Percentiles rank a stretch among this genome's conserved stretches.
These are phyloP conservation scores for Zopfochytrium polystomum DNA, from an alignment of 371 early-diverging fungal genomes.

Conservation along the genomic window DNA sequence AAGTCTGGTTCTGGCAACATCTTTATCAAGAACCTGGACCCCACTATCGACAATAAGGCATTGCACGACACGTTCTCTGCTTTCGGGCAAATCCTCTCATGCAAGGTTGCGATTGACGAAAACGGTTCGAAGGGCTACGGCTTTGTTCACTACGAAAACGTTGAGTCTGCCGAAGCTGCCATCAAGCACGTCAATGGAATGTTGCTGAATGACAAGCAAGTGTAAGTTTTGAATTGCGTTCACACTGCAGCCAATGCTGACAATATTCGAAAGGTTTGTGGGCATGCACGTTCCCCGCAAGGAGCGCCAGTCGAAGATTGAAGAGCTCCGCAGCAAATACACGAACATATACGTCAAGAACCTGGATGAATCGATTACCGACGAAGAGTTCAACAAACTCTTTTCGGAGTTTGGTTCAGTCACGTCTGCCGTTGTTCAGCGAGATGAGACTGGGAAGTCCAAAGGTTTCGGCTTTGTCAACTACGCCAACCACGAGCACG, in stretches of 20 bases:
- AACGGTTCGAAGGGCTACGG: slow-evolving; percentile 96
- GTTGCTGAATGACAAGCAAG: slow-evolving; percentile 96
- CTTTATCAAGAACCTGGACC: slow-evolving; percentile 99
- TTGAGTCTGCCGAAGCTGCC: slow-evolving; percentile 92
- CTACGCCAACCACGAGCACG: slow-evolving; percentile 90
- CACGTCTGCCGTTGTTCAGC: slow-evolving; percentile 75
- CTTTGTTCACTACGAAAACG: slow-evolving; percentile 97
- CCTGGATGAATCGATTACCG: slow-evolving; percentile 78
- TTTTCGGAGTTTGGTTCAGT: slow-evolving; percentile 85
- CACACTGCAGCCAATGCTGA: too few species aligned
- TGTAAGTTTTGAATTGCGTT: slow-evolving; percentile 42
- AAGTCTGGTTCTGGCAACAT: slow-evolving; percentile 94
- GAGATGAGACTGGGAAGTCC: slow-evolving; percentile 78
- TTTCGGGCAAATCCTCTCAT: slow-evolving; percentile 97
- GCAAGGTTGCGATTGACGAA: slow-evolving; percentile 94
- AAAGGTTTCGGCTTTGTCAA: slow-evolving; percentile 97
- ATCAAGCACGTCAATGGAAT: slow-evolving; percentile 98
- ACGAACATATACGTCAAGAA: slow-evolving; percentile 99
- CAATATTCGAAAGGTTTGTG: slow-evolving; percentile 54
- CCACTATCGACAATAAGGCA: slow-evolving; percentile 95
- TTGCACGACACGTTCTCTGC: slow-evolving; percentile 99
- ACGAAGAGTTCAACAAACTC: slow-evolving; percentile 79
- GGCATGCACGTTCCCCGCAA: slow-evolving; percentile 89
- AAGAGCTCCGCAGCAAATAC: slow-evolving; percentile 86
- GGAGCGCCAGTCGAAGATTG: slow-evolving; percentile 91